Evolutionary conservation across 2,329 filamentous ascomycete genomes (phyloP).

Genomic region (Stemphylium vesicarium): DNA sequence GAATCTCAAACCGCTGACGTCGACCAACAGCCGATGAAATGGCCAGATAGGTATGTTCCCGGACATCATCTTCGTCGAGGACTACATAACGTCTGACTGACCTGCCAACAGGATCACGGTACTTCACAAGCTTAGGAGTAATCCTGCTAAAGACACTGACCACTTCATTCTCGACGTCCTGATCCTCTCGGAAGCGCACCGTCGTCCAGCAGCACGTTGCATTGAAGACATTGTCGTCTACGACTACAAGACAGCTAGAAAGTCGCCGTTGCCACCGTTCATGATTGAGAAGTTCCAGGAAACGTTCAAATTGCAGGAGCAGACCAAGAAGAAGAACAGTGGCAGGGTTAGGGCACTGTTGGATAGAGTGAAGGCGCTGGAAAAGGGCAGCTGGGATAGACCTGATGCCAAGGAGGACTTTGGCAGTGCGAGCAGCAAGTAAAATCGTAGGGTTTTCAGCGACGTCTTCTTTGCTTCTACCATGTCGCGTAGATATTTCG

Average conservation of each 20-base stretch:
- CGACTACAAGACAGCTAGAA: slow-evolving; percentile 68
- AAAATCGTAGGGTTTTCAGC: background rate
- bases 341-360: slow-evolving; percentile 61
- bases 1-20: background rate
- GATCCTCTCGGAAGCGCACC: slow-evolving; percentile 77
- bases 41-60: slow-evolving; percentile 67
- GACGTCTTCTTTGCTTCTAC: too few relatives aligned
- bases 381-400: slow-evolving; percentile 76
- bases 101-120: slow-evolving; percentile 67
- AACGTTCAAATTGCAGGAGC: slow-evolving; percentile 68
- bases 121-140: slow-evolving; percentile 73
- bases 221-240: slow-evolving; percentile 82
- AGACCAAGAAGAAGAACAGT: slow-evolving; percentile 61
- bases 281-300: slow-evolving; percentile 66
- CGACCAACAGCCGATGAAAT: slow-evolving; percentile 70
- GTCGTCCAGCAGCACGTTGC: slow-evolving; percentile 74
- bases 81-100: background rate
- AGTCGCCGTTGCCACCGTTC: slow-evolving; percentile 64
- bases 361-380: slow-evolving; percentile 61
- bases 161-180: slow-evolving; percentile 67
- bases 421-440: slow-evolving; percentile 35
- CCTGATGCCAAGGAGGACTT: slow-evolving; percentile 74
- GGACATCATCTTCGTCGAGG: background rate
- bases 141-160: slow-evolving; percentile 58
- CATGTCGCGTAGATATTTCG: too few relatives aligned